Evolutionary conservation across 2,329 filamentous ascomycete species (phyloP).

Genomic region (Ophioceras dolichostomum): DNA sequence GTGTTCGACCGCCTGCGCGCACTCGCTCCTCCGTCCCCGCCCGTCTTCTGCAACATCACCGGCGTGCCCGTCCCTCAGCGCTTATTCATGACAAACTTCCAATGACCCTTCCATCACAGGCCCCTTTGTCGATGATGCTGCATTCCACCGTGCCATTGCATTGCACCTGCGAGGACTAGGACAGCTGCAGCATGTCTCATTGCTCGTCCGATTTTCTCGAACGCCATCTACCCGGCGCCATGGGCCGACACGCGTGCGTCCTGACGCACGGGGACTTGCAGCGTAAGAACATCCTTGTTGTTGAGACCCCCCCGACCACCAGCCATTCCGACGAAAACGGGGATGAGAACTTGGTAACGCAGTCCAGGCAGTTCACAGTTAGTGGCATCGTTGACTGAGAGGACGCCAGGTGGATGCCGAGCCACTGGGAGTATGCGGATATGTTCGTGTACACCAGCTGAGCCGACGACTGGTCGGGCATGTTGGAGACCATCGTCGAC

Average conservation of each 20-base stretch:
- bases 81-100: conserved; percentile 1
- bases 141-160: conserved; percentile 2
- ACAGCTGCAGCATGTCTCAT: too few species aligned
- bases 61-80: conserved; percentile 2
- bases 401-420: conserved; percentile 5
- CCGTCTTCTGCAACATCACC: conserved; percentile 1
- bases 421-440: conserved; percentile 4
- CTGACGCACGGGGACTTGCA: conserved; percentile 6
- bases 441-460: conserved; percentile 4
- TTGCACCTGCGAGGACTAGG: conserved; percentile 1
- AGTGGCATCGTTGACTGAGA: conserved; percentile 6
- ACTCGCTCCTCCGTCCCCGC: conserved; percentile 4
- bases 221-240: neutral
- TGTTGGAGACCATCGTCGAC: conserved; percentile 5
- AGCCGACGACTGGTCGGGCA: conserved; percentile 6
- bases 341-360: neutral
- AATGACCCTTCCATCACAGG: conserved; percentile 2
- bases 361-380: conserved; percentile 1
- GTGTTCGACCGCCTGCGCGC: conserved; percentile 1
- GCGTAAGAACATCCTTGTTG: conserved; percentile 5
- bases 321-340: neutral
- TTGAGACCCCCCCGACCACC: neutral
- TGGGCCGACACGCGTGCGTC: conserved; percentile 2
- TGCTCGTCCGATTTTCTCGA: conserved; percentile 2
- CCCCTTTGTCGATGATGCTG: conserved; percentile 1